Conservation (phyloP, 768 basidiomycete genomes). For the Boletus subparvulus region DNA sequence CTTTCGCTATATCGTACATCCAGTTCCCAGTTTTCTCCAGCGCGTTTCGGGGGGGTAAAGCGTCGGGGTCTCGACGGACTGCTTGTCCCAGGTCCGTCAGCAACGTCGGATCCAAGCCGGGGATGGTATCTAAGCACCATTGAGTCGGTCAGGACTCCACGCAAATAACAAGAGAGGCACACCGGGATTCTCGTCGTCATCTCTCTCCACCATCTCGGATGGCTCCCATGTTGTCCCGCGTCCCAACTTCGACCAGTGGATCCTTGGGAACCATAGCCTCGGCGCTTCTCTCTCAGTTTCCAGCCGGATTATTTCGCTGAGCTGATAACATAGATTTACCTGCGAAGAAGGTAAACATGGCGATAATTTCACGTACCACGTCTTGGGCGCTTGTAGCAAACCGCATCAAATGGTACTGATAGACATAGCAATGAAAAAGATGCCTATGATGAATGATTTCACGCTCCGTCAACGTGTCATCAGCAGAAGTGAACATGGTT, state of each 20-base stretch:
- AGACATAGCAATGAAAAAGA: conserved; percentile 73
- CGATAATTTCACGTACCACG: conserved; percentile 31
- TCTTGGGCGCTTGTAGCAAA: conserved; percentile 36
- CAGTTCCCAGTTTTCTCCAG: conserved; percentile 52
- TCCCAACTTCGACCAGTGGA: conserved; percentile 34
- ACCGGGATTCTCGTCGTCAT: conserved; percentile 73
- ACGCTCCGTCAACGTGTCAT: conserved; percentile 27
- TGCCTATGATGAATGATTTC: conserved; percentile 62
- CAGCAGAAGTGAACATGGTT: conserved; percentile 42
- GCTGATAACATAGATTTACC: conserved; percentile 35
- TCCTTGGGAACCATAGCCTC: conserved; percentile 58
- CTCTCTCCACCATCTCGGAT: conserved; percentile 41
- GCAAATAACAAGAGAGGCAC: not conserved
- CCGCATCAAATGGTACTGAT: conserved; percentile 54
- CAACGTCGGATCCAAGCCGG: conserved; percentile 47
- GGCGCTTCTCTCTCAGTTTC: conserved; percentile 45
- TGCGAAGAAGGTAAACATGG: not conserved
- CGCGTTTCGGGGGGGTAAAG: conserved; percentile 61
- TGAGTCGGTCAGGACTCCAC: not conserved
- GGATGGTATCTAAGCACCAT: conserved; percentile 46
- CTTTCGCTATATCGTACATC: conserved; percentile 40
- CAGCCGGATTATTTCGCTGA: conserved; percentile 55
- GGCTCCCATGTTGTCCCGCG: conserved; percentile 47
- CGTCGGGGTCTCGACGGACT: conserved; percentile 67
- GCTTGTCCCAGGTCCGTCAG: conserved; percentile 56